Evolutionary conservation across 371 early-diverging fungal species (phyloP).

Genomic region (Mucor irregularis): DNA sequence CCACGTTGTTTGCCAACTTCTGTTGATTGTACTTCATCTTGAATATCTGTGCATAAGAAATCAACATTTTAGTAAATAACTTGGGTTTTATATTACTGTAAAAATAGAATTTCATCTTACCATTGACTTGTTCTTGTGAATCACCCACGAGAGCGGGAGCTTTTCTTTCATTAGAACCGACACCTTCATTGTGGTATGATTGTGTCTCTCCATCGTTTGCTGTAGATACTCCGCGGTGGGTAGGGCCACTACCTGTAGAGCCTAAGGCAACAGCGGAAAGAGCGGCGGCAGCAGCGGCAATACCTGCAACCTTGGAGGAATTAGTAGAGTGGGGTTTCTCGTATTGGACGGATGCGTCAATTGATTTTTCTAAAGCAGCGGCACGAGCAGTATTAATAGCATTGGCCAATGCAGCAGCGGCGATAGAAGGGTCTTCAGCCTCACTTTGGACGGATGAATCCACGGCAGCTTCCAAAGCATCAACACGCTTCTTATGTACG

Average conservation of each 20-base stretch:
- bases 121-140: too few species aligned
- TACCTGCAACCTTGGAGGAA: neutral
- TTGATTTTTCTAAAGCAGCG: neutral
- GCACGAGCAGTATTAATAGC: constrained; percentile 11
- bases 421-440: constrained; percentile 7
- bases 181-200: neutral
- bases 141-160: neutral
- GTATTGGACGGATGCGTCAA: neutral
- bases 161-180: constrained; percentile 5
- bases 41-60: neutral
- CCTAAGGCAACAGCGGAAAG: neutral
- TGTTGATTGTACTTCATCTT: constrained; percentile 3
- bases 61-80: too few species aligned
- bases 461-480: constrained; percentile 3
- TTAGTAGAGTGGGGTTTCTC: constrained; percentile 5
- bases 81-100: too few species aligned
- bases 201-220: constrained; percentile 15
- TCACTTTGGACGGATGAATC: constrained; percentile 10
- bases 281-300: neutral
- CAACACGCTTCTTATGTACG: too few species aligned
- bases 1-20: constrained; percentile 19
- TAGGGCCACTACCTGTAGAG: neutral
- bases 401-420: constrained; percentile 13
- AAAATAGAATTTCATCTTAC: too few species aligned
- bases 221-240: constrained; percentile 2